A percentile compares a stretch with the other conserved stretches of the same genome.
These are phyloP conservation scores for Rugosomyces carneus DNA, from an alignment of 1,284 basidiomycete genomes.

Conservation along the genomic window DNA sequence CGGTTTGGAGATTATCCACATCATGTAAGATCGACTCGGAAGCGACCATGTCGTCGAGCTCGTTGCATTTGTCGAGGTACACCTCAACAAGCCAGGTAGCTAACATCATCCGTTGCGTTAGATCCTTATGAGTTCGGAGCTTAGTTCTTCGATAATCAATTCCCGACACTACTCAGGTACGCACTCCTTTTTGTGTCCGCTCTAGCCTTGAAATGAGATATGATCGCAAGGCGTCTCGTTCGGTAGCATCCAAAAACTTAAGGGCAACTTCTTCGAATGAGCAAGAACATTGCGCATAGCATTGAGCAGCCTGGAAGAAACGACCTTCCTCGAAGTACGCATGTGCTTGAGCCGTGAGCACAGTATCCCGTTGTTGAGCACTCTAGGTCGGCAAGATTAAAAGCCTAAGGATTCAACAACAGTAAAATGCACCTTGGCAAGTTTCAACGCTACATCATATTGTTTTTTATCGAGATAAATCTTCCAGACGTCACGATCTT, in stretches of 20 bases:
- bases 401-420: background rate
- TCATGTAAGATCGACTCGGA: slow-evolving; percentile 83
- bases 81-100: slow-evolving; percentile 99
- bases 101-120: slow-evolving; percentile 95
- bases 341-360: slow-evolving; percentile 83
- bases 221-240: slow-evolving; percentile 88
- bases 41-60: slow-evolving; percentile 85
- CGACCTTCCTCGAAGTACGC: slow-evolving; percentile 77
- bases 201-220: slow-evolving; percentile 90
- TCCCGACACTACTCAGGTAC: slow-evolving; percentile 18
- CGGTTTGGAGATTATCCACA: slow-evolving; percentile 79
- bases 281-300: slow-evolving; percentile 84
- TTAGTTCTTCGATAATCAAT: background rate
- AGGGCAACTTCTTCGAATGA: slow-evolving; percentile 92
- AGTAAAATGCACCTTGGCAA: slow-evolving; percentile 59
- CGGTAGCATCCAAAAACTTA: slow-evolving; percentile 84
- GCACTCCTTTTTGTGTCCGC: slow-evolving; percentile 69
- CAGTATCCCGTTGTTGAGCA: slow-evolving; percentile 76
- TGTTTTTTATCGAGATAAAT: slow-evolving; percentile 79
- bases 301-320: slow-evolving; percentile 89
- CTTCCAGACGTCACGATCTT: slow-evolving; percentile 93
- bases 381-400: slow-evolving; percentile 41
- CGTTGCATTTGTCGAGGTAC: slow-evolving; percentile 94
- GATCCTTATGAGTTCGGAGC: slow-evolving; percentile 48
- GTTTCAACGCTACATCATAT: slow-evolving; percentile 74